Evolutionary conservation across 208 protist species (phyloP).

Genomic region (Crithidia thermophila): DNA sequence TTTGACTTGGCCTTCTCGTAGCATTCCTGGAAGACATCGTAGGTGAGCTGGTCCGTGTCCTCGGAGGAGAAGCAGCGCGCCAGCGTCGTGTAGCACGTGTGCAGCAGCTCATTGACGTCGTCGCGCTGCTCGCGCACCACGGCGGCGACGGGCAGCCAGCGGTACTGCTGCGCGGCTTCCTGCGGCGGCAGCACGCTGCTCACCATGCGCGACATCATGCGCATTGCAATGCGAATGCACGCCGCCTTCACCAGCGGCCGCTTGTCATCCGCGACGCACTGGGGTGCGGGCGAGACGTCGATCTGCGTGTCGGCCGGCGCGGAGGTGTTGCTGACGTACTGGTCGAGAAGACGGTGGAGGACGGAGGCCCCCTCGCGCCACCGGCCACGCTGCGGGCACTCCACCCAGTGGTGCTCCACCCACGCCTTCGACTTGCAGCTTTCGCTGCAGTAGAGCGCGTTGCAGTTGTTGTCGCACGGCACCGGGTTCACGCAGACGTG

Average conservation of each 20-base stretch:
- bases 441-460: constrained; percentile 68
- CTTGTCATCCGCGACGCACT: constrained; percentile 31
- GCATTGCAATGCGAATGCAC: constrained; percentile 56
- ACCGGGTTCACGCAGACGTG: constrained; percentile 40
- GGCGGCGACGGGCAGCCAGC: constrained; percentile 49
- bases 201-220: constrained; percentile 73
- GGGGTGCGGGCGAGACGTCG: neutral
- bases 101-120: constrained; percentile 29
- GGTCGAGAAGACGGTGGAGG: constrained; percentile 35
- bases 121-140: constrained; percentile 27
- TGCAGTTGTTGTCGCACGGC: constrained; percentile 60
- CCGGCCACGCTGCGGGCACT: constrained; percentile 62
- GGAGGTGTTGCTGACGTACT: constrained; percentile 21
- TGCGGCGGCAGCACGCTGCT: constrained; percentile 48
- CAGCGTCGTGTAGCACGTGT: constrained; percentile 38
- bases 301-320: neutral
- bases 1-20: constrained; percentile 78
- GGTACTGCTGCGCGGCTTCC: constrained; percentile 59
- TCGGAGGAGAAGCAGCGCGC: constrained; percentile 43
- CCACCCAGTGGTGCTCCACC: constrained; percentile 77
- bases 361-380: constrained; percentile 51
- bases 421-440: constrained; percentile 69
- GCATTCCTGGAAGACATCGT: constrained; percentile 60
- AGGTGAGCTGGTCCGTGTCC: constrained; percentile 51
- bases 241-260: constrained; percentile 37